These are phyloP conservation scores for Cercospora canescens DNA, from an alignment of 2,329 filamentous ascomycete species.

Conservation along the genomic window DNA sequence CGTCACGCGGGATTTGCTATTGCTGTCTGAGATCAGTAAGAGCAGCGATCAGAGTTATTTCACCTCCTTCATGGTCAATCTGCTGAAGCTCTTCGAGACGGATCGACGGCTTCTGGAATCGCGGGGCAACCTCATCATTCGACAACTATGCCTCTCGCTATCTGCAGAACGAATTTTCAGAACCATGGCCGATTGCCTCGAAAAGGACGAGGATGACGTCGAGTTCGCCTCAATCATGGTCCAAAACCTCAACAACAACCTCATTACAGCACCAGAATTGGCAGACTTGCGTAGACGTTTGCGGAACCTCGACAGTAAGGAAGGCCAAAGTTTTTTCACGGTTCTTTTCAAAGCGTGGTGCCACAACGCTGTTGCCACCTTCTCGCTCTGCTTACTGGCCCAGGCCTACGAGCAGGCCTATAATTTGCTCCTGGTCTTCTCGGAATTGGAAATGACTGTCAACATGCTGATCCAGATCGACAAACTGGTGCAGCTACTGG, in stretches of 20 bases:
- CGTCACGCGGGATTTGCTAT: conserved; percentile 88
- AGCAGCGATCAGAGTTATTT: conserved; percentile 98
- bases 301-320: conserved; percentile 86
- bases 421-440: conserved; percentile 94
- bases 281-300: conserved; percentile 86
- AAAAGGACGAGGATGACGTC: conserved; percentile 90
- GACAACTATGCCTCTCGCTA: conserved; percentile 88
- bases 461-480: conserved; percentile 99
- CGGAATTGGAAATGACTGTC: conserved; percentile 97
- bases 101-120: conserved; percentile 89
- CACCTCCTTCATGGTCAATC: conserved; percentile 95
- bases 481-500: conserved; percentile 93
- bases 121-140: conserved; percentile 91
- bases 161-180: conserved; percentile 95
- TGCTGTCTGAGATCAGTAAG: conserved; percentile 92
- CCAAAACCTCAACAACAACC: conserved; percentile 97
- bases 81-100: conserved; percentile 92
- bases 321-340: conserved; percentile 94
- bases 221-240: conserved; percentile 99
- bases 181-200: conserved; percentile 91
- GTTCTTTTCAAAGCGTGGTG: conserved; percentile 96
- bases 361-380: conserved; percentile 96
- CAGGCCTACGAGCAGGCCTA: conserved; percentile 99
- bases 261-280: conserved; percentile 94
- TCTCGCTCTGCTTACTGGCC: conserved; percentile 90